Conservation (phyloP, 495 filamentous ascomycete genomes). For the Lophiotrema nucula region DNA sequence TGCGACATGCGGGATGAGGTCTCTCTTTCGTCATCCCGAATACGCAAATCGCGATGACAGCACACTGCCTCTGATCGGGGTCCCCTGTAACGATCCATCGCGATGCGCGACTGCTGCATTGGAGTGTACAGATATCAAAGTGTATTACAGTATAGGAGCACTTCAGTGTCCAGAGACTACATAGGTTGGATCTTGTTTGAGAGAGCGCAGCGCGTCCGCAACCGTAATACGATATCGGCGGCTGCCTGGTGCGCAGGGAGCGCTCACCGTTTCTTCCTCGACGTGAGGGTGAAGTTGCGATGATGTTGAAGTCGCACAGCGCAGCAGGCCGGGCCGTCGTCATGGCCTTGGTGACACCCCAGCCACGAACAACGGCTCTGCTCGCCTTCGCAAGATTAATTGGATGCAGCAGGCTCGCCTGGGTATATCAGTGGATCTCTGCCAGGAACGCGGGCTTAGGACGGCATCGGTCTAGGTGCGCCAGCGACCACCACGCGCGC, state of each 20-base stretch:
- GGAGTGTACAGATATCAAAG: no score
- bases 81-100: no score
- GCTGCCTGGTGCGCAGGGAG: not conserved
- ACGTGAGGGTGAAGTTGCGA: constrained; percentile 11
- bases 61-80: not conserved
- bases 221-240: no score
- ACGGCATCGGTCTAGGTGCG: no score
- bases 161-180: no score
- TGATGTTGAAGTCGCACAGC: constrained; percentile 3
- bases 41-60: not conserved
- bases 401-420: constrained; percentile 15
- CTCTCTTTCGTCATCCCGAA: not conserved
- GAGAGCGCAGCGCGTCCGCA: no score
- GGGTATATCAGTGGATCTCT: constrained; percentile 1
- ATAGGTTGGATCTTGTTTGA: no score
- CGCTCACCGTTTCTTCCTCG: not conserved
- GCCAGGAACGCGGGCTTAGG: not conserved
- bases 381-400: not conserved
- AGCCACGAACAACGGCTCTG: not conserved
- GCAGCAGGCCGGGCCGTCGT: not conserved
- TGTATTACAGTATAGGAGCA: no score
- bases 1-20: not conserved
- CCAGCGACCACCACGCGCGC: no score
- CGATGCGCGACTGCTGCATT: no score
- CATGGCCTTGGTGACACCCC: constrained; percentile 22